Evolutionary conservation across 2,329 filamentous ascomycete species (phyloP), one percentile per base, ranked within the genome.

Genomic region (Pleoardoris graminearum): DNA sequence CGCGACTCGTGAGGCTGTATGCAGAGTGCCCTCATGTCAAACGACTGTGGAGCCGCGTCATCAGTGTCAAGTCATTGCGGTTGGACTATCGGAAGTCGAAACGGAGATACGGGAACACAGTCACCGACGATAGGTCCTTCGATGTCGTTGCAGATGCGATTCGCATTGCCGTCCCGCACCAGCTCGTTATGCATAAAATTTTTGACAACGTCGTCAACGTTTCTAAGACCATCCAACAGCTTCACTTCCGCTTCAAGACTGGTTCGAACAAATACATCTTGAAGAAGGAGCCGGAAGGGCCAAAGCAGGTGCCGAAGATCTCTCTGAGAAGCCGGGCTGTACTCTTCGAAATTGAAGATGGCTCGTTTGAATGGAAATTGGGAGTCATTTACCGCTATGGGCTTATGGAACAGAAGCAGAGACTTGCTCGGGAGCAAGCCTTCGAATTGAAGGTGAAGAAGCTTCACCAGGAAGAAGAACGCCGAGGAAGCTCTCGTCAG

Each of bases 351-450:
- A 80, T 99, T 30, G 94, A 99, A 74, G 94, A 99, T 70, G 93
- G 94, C 44, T 88, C 90, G 0, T 99, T 99, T 66, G 94, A 99
- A 71, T 99, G 92, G 90, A 97, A 97, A 70, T 79, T 99, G 8
- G 91, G 92, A 14, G 86, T 91, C 67, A 99, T 99, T 46, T 99
- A 97, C 71, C 86, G 93, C 27, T 85, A 90, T 39, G 94, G 95
- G 0, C 81, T 93, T 17, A 79, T 92, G 50, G 94, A 99, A 72
- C 93, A 97, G 73, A 87, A 88, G 69, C 94, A 97, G 72, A 84
- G 94, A 17, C 78, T 96, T 49, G 92, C 93, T 4, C 85, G 94
- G 37, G 91, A 96, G 70, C 91, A 96, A 59, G 93, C 93, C 0
- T 97, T 95, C 73, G 80, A 85, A 12, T 79, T 96, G 53, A 99